Evolutionary conservation across 495 filamentous ascomycete genomes (phyloP).

Genomic region (Neurospora sp.): DNA sequence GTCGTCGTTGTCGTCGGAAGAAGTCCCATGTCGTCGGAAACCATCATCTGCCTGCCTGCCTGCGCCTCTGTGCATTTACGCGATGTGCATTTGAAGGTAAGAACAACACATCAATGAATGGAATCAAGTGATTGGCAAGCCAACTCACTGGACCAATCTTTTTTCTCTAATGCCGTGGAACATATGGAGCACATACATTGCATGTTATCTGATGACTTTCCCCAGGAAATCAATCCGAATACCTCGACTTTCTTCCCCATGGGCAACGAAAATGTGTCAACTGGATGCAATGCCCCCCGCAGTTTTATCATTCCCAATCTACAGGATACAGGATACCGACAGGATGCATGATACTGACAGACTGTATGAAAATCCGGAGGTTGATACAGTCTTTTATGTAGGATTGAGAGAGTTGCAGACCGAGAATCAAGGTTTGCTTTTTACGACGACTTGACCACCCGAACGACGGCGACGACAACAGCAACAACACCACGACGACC

Average conservation of each 20-base stretch:
- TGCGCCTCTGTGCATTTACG: not conserved
- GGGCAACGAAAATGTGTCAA: not conserved
- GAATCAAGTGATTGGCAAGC: not conserved
- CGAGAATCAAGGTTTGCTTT: not conserved
- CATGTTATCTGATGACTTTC: not conserved
- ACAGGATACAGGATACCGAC: not conserved
- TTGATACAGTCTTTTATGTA: not conserved
- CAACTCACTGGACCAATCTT: not conserved
- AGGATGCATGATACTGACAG: not conserved
- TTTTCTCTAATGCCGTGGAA: not conserved
- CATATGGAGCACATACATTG: not conserved
- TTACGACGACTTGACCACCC: not conserved
- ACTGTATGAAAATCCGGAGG: not conserved
- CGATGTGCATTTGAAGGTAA: not conserved
- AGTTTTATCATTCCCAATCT: not conserved
- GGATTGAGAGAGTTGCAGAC: not conserved
- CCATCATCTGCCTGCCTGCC: not conserved
- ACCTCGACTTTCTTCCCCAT: not conserved
- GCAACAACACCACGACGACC: not conserved
- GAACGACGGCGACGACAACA: not conserved
- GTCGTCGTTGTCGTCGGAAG: not conserved
- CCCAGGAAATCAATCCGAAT: not conserved
- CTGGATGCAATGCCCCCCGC: not conserved
- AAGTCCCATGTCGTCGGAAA: not conserved
- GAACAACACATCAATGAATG: not conserved